These are phyloP conservation scores for Schizophyllum amplum DNA, from an alignment of 1,284 basidiomycete species.

Conservation along the genomic window DNA sequence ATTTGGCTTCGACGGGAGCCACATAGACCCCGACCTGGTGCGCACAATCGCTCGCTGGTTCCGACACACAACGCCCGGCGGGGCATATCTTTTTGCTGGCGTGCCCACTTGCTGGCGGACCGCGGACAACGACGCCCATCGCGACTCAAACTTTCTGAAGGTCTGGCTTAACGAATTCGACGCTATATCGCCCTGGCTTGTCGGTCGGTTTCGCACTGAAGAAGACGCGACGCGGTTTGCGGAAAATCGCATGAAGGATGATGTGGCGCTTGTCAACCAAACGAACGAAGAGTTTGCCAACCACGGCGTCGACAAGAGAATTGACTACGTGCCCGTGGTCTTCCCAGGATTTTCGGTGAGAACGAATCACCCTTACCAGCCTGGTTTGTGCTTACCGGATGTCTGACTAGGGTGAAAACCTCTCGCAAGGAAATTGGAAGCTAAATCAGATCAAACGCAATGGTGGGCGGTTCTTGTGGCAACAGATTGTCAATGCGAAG, in stretches of 20 bases:
- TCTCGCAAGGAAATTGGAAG: conserved; percentile 57
- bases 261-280: conserved; percentile 48
- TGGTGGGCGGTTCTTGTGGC: conserved; percentile 69
- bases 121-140: conserved; percentile 54
- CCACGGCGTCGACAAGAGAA: conserved; percentile 31
- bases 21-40: conserved; percentile 54
- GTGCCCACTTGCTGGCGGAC: conserved; percentile 65
- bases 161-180: conserved; percentile 68
- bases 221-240: conserved; percentile 52
- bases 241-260: conserved; percentile 49
- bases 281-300: conserved; percentile 31
- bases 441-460: conserved; percentile 60
- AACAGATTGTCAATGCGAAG: conserved; percentile 59
- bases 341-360: conserved; percentile 69
- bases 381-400: background rate
- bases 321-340: conserved; percentile 70
- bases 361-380: conserved; percentile 11
- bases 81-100: conserved; percentile 65
- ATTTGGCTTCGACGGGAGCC: conserved; percentile 54
- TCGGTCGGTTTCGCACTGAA: conserved; percentile 54
- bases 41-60: conserved; percentile 47
- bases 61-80: conserved; percentile 54
- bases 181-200: conserved; percentile 70
- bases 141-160: conserved; percentile 50
- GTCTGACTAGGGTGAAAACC: conserved; percentile 48